These are phyloP conservation scores for Diddensiella caesifluorescens DNA, from an alignment of 805 yeast genomes.

Conservation along the genomic window DNA sequence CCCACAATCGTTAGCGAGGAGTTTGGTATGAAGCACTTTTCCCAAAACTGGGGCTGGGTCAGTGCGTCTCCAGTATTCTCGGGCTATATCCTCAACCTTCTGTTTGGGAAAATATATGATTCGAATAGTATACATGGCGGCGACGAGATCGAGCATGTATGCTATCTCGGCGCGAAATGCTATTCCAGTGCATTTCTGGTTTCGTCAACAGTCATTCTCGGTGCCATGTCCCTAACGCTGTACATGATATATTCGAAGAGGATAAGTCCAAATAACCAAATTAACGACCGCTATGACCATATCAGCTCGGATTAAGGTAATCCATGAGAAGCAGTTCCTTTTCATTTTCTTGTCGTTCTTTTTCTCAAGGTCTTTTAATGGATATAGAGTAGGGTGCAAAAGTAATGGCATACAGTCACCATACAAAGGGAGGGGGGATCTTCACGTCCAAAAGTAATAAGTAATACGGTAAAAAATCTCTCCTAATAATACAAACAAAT, in stretches of 20 bases:
- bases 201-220: constrained; percentile 8
- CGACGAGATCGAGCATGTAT: constrained; percentile 14
- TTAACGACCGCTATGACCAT: no score
- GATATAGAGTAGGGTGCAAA: no score
- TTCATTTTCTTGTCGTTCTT: no score
- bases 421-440: no score
- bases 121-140: constrained; percentile 27
- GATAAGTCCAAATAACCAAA: no score
- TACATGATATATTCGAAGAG: constrained; percentile 13
- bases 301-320: no score
- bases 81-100: constrained; percentile 50
- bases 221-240: constrained; percentile 11
- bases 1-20: constrained; percentile 67
- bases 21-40: constrained; percentile 62
- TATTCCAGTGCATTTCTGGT: constrained; percentile 19
- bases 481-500: no score
- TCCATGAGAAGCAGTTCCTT: no score
- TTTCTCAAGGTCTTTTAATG: no score
- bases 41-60: constrained; percentile 69
- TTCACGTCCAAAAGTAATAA: no score
- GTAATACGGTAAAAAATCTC: constrained; percentile 4
- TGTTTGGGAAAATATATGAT: constrained; percentile 64
- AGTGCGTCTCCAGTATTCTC: constrained; percentile 61
- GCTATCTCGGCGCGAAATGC: constrained; percentile 19
- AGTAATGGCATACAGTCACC: no score